Evolutionary conservation across 202 grass and related monocot species (phyloP).

Genomic region (Sporobolus alterniflorus): DNA sequence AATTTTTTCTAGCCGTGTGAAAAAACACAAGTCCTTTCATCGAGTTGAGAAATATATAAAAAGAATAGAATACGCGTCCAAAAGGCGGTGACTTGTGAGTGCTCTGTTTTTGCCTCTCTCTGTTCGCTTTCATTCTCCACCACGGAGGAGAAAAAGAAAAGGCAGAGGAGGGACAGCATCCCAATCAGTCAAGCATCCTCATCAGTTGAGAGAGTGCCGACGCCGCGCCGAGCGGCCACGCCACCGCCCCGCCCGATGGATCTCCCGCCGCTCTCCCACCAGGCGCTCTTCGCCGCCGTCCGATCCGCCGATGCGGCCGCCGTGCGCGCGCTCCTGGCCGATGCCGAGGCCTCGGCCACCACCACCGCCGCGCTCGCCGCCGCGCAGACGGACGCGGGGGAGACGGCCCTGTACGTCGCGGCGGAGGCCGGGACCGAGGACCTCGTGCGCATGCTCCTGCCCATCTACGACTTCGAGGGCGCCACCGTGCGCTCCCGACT

Average conservation of each 20-base stretch:
- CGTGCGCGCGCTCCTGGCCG: conserved; percentile 53
- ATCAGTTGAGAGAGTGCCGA: background rate
- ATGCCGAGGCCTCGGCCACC: conserved; percentile 34
- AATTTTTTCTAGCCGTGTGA: no score
- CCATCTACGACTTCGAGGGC: conserved; percentile 68
- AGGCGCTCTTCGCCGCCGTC: conserved; percentile 80
- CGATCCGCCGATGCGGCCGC: conserved; percentile 74
- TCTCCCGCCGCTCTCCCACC: conserved; percentile 78
- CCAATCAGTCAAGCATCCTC: conserved; percentile 27
- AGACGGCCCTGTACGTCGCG: conserved; percentile 90
- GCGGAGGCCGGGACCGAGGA: conserved; percentile 82
- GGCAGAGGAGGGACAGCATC: background rate
- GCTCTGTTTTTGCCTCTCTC: no score
- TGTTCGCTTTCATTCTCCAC: no score
- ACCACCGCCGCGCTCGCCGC: conserved; percentile 37
- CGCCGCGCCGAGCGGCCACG: background rate
- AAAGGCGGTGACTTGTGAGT: no score
- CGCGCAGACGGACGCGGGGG: conserved; percentile 78
- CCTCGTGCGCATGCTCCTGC: conserved; percentile 72
- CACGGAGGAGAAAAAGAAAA: background rate
- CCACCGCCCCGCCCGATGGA: conserved; percentile 49
- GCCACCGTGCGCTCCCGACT: conserved; percentile 77
- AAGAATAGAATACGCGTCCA: no score
- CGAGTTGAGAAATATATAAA: no score
- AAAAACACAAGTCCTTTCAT: no score